phyloP scores from a whole-genome alignment of 768 basidiomycete genomes.

The Trametes cubensis region DNA sequence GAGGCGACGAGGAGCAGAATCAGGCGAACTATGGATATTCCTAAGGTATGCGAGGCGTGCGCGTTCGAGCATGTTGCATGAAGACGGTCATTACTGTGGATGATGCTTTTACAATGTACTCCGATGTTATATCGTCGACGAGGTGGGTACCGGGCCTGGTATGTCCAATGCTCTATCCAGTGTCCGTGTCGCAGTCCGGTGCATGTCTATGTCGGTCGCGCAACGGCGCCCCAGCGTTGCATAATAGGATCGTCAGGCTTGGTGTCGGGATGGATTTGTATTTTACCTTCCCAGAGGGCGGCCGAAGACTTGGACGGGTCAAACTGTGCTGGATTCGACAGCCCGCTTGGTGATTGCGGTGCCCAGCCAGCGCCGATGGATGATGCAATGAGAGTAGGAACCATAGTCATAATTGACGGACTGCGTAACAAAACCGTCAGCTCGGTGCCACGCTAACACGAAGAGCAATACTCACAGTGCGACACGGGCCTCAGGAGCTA shows the following conservation, averaged over 20 bases:
- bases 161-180: constrained; percentile 14
- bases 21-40: neutral
- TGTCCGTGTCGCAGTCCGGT: constrained; percentile 10
- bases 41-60: constrained; percentile 14
- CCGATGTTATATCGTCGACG: constrained; percentile 4
- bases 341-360: constrained; percentile 50
- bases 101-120: constrained; percentile 12
- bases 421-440: constrained; percentile 41
- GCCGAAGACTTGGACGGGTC: constrained; percentile 83
- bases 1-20: neutral
- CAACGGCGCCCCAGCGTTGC: constrained; percentile 30
- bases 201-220: constrained; percentile 17
- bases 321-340: constrained; percentile 73
- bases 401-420: constrained; percentile 75
- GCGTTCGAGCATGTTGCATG: constrained; percentile 8
- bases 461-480: constrained; percentile 46
- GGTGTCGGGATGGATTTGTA: constrained; percentile 89
- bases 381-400: constrained; percentile 73
- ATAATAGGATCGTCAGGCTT: constrained; percentile 60
- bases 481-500: constrained; percentile 49
- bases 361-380: constrained; percentile 70
- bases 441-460: constrained; percentile 19
- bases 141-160: neutral
- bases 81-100: constrained; percentile 13
- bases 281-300: constrained; percentile 81